These are phyloP conservation scores for Ceratobasidium theobromae DNA, from an alignment of 1,284 basidiomycete genomes.

Conservation along the genomic window DNA sequence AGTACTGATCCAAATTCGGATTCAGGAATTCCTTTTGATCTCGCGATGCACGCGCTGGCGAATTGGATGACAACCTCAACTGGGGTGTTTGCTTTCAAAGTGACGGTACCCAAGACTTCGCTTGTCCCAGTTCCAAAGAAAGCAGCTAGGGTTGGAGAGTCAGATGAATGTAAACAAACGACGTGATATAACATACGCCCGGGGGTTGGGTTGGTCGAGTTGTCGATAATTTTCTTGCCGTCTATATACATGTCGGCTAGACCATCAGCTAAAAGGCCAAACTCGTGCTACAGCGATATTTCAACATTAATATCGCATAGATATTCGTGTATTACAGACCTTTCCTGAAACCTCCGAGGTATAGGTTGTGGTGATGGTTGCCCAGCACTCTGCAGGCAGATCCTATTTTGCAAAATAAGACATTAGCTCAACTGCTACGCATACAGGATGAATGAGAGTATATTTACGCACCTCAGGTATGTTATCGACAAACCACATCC, in stretches of 20 bases:
- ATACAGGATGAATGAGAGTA: too few species aligned
- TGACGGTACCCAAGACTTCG: conserved; percentile 30
- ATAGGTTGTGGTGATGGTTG: conserved; percentile 43
- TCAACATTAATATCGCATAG: background rate
- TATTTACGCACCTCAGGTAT: background rate
- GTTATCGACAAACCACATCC: conserved; percentile 42
- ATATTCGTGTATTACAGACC: background rate
- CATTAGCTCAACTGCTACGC: too few species aligned
- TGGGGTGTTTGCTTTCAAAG: background rate
- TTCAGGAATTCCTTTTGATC: background rate
- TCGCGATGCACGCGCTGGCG: background rate
- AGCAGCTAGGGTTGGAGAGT: conserved; percentile 29
- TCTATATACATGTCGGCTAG: conserved; percentile 53
- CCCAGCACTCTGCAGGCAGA: conserved; percentile 22
- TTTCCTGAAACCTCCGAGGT: conserved; percentile 44
- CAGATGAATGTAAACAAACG: background rate
- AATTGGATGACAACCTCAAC: background rate
- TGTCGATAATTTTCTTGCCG: conserved; percentile 52
- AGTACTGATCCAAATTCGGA: conserved; percentile 35
- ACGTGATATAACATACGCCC: conserved; percentile 23
- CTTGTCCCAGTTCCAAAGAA: conserved; percentile 39
- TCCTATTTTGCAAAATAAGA: background rate
- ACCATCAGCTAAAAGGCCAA: conserved; percentile 52
- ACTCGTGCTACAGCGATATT: conserved; percentile 47
- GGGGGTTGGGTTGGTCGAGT: conserved; percentile 40